A percentile compares a stretch with the other conserved stretches of the same genome.
These are phyloP conservation scores for Solanum aculeatissimum DNA, from an alignment of 305 asterid genomes.

Conservation along the genomic window DNA sequence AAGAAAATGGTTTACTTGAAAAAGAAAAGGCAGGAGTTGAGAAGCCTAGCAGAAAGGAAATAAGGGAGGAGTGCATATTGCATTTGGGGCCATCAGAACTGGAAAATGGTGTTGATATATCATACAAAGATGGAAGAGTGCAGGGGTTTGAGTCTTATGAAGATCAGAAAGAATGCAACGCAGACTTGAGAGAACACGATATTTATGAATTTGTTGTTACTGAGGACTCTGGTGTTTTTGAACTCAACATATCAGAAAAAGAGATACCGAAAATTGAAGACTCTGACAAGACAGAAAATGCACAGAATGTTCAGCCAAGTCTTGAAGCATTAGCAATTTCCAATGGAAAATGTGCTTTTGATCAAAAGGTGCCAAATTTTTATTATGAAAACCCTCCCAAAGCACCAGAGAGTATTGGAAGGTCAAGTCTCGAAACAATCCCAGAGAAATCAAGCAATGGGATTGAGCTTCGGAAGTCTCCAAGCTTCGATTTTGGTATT, in stretches of 20 bases:
- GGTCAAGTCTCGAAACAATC: constrained; percentile 10
- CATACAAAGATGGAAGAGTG: background rate
- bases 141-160: background rate
- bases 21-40: background rate
- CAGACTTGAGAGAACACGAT: background rate
- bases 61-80: background rate
- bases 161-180: background rate
- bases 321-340: background rate
- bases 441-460: background rate
- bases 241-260: background rate
- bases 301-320: background rate
- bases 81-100: background rate
- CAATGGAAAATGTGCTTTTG: background rate
- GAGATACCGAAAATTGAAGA: background rate
- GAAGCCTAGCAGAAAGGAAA: background rate
- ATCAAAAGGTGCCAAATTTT: background rate
- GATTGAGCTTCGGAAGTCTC: constrained; percentile 37
- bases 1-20: background rate
- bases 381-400: background rate
- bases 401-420: constrained; percentile 4
- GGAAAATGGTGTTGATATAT: background rate
- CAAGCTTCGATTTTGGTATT: constrained; percentile 60
- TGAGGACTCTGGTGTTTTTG: background rate
- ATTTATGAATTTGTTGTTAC: background rate
- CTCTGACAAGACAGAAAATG: background rate